phyloP scores from a whole-genome alignment of 2,329 filamentous ascomycete genomes.

The Fusarium tanahbumbuense region DNA sequence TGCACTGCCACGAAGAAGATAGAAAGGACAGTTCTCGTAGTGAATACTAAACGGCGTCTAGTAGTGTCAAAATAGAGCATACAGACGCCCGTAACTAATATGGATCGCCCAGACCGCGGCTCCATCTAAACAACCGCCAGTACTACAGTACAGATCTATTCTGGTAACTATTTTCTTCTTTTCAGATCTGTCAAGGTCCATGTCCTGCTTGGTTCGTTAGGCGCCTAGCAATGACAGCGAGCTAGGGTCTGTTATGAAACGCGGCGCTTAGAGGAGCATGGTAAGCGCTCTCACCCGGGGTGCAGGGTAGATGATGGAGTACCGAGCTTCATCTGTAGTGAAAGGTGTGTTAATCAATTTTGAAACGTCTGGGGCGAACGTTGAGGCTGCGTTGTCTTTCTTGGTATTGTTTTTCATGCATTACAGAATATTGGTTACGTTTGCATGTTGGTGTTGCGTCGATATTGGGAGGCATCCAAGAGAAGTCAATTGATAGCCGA shows the following conservation, averaged over 20 bases:
- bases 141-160: constrained; percentile 16
- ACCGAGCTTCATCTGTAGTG: constrained; percentile 16
- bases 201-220: constrained; percentile 7
- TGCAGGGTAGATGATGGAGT: background rate
- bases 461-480: constrained; percentile 33
- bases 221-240: constrained; percentile 21
- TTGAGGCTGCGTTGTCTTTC: background rate
- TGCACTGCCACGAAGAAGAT: constrained; percentile 24
- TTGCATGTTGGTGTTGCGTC: constrained; percentile 1
- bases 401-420: background rate
- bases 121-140: constrained; percentile 19
- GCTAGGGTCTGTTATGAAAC: constrained; percentile 25
- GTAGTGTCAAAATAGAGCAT: background rate
- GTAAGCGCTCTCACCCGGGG: constrained; percentile 28
- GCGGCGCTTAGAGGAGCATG: constrained; percentile 25
- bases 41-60: constrained; percentile 9
- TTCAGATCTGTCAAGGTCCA: background rate
- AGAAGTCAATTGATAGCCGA: background rate
- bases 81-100: constrained; percentile 14
- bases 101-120: background rate
- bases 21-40: background rate
- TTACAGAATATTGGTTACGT: background rate
- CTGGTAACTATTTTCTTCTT: background rate
- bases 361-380: constrained; percentile 5
- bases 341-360: background rate